Evolutionary conservation across 768 basidiomycete species (phyloP).

Genomic region (Postia placenta): DNA sequence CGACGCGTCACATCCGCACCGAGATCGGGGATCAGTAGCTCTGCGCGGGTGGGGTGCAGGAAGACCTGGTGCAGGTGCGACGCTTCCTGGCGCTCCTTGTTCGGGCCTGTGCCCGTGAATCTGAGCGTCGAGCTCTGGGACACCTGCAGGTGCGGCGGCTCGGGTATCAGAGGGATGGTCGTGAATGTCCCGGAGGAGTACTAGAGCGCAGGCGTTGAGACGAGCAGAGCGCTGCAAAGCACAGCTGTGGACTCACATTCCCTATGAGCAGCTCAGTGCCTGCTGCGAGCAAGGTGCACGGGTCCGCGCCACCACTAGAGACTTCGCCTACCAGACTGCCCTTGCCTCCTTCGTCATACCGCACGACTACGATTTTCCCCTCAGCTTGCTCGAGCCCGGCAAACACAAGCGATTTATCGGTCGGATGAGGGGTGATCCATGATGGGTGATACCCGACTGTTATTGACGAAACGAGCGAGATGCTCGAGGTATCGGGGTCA

Average conservation of each 20-base stretch:
- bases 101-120: constrained; percentile 55
- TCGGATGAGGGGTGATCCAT: constrained; percentile 65
- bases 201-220: constrained; percentile 29
- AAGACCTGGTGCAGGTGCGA: constrained; percentile 77
- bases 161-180: constrained; percentile 47
- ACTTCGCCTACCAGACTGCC: constrained; percentile 44
- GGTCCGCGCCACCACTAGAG: constrained; percentile 52
- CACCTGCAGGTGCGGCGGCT: constrained; percentile 38
- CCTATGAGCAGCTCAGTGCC: constrained; percentile 56
- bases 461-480: constrained; percentile 40
- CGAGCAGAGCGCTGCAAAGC: too few relatives aligned
- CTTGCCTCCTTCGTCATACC: constrained; percentile 46
- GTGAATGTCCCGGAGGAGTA: constrained; percentile 63
- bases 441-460: constrained; percentile 61
- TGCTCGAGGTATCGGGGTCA: constrained; percentile 39
- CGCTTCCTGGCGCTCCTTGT: constrained; percentile 57
- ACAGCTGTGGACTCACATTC: constrained; percentile 58
- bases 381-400: constrained; percentile 61
- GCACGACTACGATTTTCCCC: constrained; percentile 59
- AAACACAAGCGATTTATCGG: constrained; percentile 52
- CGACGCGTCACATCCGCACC: constrained; percentile 66
- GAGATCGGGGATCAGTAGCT: constrained; percentile 70
- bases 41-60: constrained; percentile 40
- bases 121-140: constrained; percentile 29
- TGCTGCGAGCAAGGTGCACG: constrained; percentile 57